These are phyloP conservation scores for Fraxinus platypoda DNA, from an alignment of 305 asterid species.

Conservation along the genomic window DNA sequence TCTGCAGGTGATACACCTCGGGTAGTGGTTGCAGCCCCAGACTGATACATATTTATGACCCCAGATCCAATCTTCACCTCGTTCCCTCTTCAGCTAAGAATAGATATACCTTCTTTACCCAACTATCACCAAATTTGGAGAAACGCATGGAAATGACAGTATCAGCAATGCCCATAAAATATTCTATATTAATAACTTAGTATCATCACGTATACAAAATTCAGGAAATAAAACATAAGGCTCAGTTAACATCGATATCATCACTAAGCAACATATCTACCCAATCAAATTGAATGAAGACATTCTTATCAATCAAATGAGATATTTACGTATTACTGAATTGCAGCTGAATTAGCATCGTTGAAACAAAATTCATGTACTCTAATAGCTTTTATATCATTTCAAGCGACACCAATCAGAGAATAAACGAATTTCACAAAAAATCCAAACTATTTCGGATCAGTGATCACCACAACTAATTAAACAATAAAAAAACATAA, in stretches of 20 bases:
- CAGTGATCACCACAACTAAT: conserved; percentile 11
- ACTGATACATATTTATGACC: conserved; percentile 46
- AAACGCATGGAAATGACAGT: conserved; percentile 21
- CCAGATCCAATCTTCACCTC: conserved; percentile 30
- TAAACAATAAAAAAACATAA: not conserved
- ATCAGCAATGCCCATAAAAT: conserved; percentile 20
- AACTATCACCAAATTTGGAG: conserved; percentile 28
- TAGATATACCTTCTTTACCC: conserved; percentile 19
- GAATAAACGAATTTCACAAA: conserved; percentile 7
- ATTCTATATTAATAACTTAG: not conserved
- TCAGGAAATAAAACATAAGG: not conserved
- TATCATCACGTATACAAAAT: conserved; percentile 8
- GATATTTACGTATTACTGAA: not conserved
- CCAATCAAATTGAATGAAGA: conserved; percentile 7
- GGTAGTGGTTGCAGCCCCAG: conserved; percentile 56
- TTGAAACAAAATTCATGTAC: conserved; percentile 13
- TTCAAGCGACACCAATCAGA: conserved; percentile 1
- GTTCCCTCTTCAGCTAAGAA: conserved; percentile 24
- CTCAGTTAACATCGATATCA: conserved; percentile 11
- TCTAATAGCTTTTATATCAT: conserved; percentile 11
- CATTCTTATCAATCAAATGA: conserved; percentile 4
- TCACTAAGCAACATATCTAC: not conserved
- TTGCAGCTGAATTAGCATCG: conserved; percentile 12
- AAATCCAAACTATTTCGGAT: conserved; percentile 15
- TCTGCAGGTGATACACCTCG: conserved; percentile 73